Percentiles rank a stretch among this genome's conserved stretches.
These are phyloP conservation scores for Russula ochroleuca DNA, from an alignment of 768 basidiomycete genomes.

Conservation along the genomic window DNA sequence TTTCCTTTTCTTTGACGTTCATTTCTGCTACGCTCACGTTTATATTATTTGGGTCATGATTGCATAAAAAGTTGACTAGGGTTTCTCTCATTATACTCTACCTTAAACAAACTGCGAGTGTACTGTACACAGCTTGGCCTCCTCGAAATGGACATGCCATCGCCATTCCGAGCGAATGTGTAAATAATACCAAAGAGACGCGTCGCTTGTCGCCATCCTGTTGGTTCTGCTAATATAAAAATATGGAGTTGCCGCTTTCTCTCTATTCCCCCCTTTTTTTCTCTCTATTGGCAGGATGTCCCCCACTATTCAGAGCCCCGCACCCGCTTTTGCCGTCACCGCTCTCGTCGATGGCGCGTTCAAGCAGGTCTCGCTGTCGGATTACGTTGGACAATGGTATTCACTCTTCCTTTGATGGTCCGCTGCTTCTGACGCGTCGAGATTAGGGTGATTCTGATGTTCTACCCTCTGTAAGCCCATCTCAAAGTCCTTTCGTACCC, in stretches of 20 bases:
- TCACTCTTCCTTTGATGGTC: constrained; percentile 9
- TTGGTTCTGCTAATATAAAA: too few relatives aligned
- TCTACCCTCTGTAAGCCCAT: constrained; percentile 83
- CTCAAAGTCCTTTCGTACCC: neutral
- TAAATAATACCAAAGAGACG: constrained; percentile 17
- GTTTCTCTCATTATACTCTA: too few relatives aligned
- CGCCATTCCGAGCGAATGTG: neutral
- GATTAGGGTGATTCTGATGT: constrained; percentile 85
- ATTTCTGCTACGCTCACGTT: too few relatives aligned
- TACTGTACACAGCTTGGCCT: too few relatives aligned
- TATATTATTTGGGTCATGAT: too few relatives aligned
- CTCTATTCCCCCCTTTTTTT: too few relatives aligned
- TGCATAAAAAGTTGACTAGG: too few relatives aligned
- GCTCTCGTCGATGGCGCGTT: constrained; percentile 76
- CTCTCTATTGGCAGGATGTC: constrained; percentile 32
- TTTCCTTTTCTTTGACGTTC: too few relatives aligned
- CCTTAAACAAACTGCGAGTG: too few relatives aligned
- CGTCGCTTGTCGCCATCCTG: constrained; percentile 1
- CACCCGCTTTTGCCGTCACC: constrained; percentile 72
- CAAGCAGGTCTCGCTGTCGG: constrained; percentile 66
- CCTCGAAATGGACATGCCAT: neutral
- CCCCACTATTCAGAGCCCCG: constrained; percentile 66
- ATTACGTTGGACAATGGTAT: constrained; percentile 82
- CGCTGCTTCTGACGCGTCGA: neutral
- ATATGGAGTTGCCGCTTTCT: too few relatives aligned